phyloP scores from a whole-genome alignment of 257 asterid genomes.

The Petunia secreta region DNA sequence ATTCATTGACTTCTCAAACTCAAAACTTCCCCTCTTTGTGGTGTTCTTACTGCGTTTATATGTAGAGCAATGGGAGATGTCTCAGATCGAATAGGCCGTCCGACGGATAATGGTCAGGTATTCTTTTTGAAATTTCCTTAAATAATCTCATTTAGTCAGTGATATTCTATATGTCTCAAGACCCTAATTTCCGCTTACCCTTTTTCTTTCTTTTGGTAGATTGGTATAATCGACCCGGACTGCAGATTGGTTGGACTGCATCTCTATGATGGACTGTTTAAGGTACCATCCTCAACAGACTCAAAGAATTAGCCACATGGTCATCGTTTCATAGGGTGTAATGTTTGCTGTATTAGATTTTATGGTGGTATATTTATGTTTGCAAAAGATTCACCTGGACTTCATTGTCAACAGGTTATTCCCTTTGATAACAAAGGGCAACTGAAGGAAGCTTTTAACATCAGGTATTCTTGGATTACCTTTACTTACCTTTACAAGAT shows the following conservation, averaged over 20 bases:
- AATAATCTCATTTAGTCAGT: slow-evolving; percentile 12
- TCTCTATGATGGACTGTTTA: slow-evolving; percentile 84
- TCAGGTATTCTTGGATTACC: slow-evolving; percentile 51
- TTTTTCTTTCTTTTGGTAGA: slow-evolving; percentile 45
- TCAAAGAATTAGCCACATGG: slow-evolving; percentile 5
- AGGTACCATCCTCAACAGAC: slow-evolving; percentile 46
- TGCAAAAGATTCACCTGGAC: slow-evolving; percentile 16
- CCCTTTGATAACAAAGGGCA: slow-evolving; percentile 94
- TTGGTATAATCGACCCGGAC: slow-evolving; percentile 90
- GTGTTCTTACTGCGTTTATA: not conserved
- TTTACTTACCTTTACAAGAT: slow-evolving; percentile 2
- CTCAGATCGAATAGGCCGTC: slow-evolving; percentile 90
- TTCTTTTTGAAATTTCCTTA: slow-evolving; percentile 6
- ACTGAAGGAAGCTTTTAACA: slow-evolving; percentile 90
- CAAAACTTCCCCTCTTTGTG: slow-evolving; percentile 7
- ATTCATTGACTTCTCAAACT: not conserved
- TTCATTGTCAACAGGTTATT: slow-evolving; percentile 60
- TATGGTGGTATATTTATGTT: slow-evolving; percentile 15
- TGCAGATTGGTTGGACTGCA: slow-evolving; percentile 93
- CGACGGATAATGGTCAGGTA: slow-evolving; percentile 97
- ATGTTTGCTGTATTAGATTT: slow-evolving; percentile 5
- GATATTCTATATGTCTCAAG: not conserved
- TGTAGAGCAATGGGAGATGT: slow-evolving; percentile 96
- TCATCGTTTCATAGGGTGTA: not conserved
- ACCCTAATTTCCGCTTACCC: not conserved